Evolutionary conservation across 495 filamentous ascomycete genomes (phyloP).

Genomic region (Aspergillus olivimuriae): DNA sequence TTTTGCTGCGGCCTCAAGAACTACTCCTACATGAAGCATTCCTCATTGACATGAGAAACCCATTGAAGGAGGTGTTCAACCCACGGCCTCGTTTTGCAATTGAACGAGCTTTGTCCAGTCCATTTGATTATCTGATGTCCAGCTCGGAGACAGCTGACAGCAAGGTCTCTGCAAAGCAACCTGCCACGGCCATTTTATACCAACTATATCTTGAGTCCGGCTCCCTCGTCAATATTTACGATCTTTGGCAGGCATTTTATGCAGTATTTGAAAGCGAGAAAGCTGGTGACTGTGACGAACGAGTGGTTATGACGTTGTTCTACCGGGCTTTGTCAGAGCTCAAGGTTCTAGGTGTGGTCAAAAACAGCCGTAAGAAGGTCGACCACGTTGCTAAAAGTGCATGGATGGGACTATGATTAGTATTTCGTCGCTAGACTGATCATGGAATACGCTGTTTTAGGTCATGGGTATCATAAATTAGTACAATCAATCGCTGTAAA

Average conservation of each 20-base stretch:
- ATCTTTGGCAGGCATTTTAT: conserved; percentile 85
- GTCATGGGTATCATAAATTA: conserved; percentile 12
- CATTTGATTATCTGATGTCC: conserved; percentile 82
- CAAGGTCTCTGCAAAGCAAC: conserved; percentile 56
- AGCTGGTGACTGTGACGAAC: conserved; percentile 40
- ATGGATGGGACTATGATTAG: conserved; percentile 57
- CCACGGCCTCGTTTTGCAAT: conserved; percentile 72
- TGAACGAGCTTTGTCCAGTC: conserved; percentile 71
- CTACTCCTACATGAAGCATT: conserved; percentile 75
- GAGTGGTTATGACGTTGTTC: conserved; percentile 62
- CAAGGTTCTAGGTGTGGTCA: conserved; percentile 77
- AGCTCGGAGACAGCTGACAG: conserved; percentile 29
- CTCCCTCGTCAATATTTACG: conserved; percentile 76
- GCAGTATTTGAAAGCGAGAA: conserved; percentile 64
- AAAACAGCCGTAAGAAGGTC: conserved; percentile 80
- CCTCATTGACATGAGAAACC: conserved; percentile 73
- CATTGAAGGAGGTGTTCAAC: conserved; percentile 74
- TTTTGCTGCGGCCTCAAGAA: conserved; percentile 51
- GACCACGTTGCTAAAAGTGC: conserved; percentile 82
- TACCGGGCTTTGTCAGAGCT: conserved; percentile 80
- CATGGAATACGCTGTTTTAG: conserved; percentile 2
- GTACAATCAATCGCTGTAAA: background rate
- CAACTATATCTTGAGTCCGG: conserved; percentile 89
- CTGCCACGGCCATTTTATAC: conserved; percentile 77
- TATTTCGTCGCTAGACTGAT: conserved; percentile 1